Base-by-base conservation (phyloP, 2,329 filamentous ascomycete genomes). In the Ascochyta koolunga region DNA sequence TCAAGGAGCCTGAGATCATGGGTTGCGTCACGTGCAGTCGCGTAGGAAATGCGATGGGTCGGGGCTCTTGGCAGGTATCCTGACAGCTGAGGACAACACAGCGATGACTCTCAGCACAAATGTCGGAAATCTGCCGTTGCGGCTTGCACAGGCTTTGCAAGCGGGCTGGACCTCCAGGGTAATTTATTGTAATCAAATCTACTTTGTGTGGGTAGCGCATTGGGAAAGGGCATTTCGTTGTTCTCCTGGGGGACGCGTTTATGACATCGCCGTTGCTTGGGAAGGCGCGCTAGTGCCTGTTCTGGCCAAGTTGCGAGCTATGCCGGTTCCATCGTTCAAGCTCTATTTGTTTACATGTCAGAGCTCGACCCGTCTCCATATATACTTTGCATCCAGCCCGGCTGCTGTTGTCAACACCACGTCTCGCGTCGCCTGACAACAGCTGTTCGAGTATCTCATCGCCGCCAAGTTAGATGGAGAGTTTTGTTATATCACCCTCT, bases 381-480 rank as follows among this genome's bases (percentile, higher is more conserved):
- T 65, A 68, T 68, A 67, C 63, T 60, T 67, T 52, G 52, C 54
- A 56, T 50, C 57, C 57, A 59, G 48, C 53, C 59, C 55, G 54
- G 54, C 59, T 60, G 65, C 61, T 60, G 51, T 49, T 59, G 50
- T 62, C 67, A 66, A 59, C 58, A 67, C 55, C 63, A 64, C 62
- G 51, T 54, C 61, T 67, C 65, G 58, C 61, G 63, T 64, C 62
- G 46, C 47, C 56, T 59, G 60, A 60, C 62, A 54, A 62, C 54
- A 49, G 65, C 66, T 66, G 59, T 58, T 58, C 56, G 66, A 66
- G 65, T 72, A 74, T 76, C 70, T 74, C 71, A 73, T 72, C 56
- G 69, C 55, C 65, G 67, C 66, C 67, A 67, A 69, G 66, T 74
- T 75, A 73, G 67, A 74, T 74, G 71, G 71, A 74, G 62, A 73